Evolutionary conservation across 768 basidiomycete genomes (phyloP).

Genomic region (Mycena crocata): DNA sequence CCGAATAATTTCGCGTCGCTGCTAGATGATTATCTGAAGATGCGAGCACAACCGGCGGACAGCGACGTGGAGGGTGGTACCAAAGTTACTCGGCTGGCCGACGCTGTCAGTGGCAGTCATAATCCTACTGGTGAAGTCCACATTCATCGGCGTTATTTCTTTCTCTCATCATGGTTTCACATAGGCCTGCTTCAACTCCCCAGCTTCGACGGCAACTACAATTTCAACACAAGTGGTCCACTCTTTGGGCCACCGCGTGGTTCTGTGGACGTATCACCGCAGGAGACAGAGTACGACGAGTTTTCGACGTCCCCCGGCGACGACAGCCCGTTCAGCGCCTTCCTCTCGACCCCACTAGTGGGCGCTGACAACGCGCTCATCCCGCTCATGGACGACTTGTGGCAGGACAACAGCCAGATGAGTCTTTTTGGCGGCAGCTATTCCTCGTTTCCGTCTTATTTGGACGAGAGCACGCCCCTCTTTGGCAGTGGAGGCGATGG

Average conservation of each 20-base stretch:
- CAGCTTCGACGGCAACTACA: background rate
- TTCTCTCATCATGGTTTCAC: background rate
- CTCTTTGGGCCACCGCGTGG: background rate
- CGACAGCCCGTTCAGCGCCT: slow-evolving; percentile 22
- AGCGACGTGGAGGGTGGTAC: background rate
- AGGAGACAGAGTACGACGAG: slow-evolving; percentile 8
- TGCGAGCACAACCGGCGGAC: background rate
- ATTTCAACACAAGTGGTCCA: background rate
- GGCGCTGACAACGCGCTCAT: background rate
- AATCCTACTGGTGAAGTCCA: background rate
- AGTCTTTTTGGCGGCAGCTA: background rate
- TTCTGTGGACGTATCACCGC: slow-evolving; percentile 9
- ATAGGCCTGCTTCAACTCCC: background rate
- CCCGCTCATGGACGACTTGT: too few species aligned
- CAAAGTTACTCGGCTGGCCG: too few species aligned
- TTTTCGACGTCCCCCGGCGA: slow-evolving; percentile 18
- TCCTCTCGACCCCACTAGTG: slow-evolving; percentile 10
- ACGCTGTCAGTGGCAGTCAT: background rate
- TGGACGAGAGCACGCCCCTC: too few species aligned
- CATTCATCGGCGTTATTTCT: background rate
- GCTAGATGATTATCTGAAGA: background rate
- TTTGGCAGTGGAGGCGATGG: too few species aligned
- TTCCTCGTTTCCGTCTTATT: too few species aligned
- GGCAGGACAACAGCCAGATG: background rate
- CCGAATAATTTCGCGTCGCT: background rate